Percentiles rank a stretch among this genome's conserved stretches.
Evolutionary conservation across 768 basidiomycete species (phyloP).

Genomic region (Mycena haematopus): DNA sequence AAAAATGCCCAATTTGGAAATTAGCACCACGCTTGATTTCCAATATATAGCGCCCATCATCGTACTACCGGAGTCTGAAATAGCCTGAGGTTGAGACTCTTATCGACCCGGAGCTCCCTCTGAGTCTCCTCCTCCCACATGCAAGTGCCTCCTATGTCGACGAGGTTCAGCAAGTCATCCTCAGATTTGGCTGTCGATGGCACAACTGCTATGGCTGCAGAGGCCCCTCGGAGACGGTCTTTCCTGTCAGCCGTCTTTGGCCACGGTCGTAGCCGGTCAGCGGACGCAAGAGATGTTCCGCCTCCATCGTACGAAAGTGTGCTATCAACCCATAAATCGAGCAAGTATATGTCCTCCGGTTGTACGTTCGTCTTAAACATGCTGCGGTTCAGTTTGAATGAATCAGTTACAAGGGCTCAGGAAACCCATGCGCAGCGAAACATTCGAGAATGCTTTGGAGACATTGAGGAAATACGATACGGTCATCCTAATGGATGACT

Average conservation of each 20-base stretch:
- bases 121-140: background rate
- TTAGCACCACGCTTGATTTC: no score
- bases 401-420: slow-evolving; percentile 8
- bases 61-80: background rate
- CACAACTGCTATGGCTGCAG: background rate
- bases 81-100: background rate
- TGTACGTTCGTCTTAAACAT: background rate
- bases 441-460: slow-evolving; percentile 40
- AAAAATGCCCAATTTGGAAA: no score
- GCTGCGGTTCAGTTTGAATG: background rate
- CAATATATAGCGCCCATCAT: no score
- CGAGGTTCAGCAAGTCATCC: slow-evolving; percentile 9
- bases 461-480: slow-evolving; percentile 58
- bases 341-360: slow-evolving; percentile 6
- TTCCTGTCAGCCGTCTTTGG: slow-evolving; percentile 22
- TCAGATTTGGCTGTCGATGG: slow-evolving; percentile 8
- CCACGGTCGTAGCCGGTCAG: slow-evolving; percentile 22
- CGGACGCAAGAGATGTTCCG: slow-evolving; percentile 9
- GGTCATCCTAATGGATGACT: slow-evolving; percentile 66
- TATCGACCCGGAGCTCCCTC: slow-evolving; percentile 11
- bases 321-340: background rate
- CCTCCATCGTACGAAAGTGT: slow-evolving; percentile 26
- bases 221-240: slow-evolving; percentile 10
- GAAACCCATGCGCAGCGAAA: slow-evolving; percentile 24
- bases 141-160: background rate